Conservation (phyloP, 108 stramenopile species). For the Nannochloropsis gaditana region DNA sequence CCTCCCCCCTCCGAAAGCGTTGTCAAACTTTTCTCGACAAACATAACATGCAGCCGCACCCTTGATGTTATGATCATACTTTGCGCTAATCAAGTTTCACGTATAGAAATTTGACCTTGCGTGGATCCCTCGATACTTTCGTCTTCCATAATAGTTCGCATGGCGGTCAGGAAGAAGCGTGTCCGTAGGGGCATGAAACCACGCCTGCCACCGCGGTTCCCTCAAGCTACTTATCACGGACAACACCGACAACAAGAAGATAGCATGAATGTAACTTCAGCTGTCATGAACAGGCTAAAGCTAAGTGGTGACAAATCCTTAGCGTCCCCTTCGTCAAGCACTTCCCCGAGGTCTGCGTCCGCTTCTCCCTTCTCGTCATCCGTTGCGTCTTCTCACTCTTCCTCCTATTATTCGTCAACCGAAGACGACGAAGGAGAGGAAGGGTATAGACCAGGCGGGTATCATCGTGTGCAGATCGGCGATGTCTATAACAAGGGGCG, state of each 20-base stretch:
- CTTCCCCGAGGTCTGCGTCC: not conserved
- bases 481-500: conserved; percentile 70
- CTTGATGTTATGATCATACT: too few species aligned
- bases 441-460: not conserved
- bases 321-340: not conserved
- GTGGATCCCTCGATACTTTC: too few species aligned
- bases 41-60: too few species aligned
- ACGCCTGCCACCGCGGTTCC: not conserved
- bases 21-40: too few species aligned
- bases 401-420: not conserved
- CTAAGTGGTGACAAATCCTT: not conserved
- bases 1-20: too few species aligned
- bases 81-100: too few species aligned
- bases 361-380: not conserved
- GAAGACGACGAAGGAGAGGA: conserved; percentile 1
- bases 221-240: not conserved
- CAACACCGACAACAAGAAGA: not conserved
- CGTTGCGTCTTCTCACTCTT: not conserved
- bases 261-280: not conserved
- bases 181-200: not conserved
- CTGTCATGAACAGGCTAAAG: not conserved
- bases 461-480: conserved; percentile 57
- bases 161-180: conserved; percentile 8
- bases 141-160: not conserved
- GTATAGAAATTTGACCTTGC: too few species aligned